Evolutionary conservation across 2,329 filamentous ascomycete genomes (phyloP), one percentile per base, ranked within the genome.

Genomic region (Hypomyces rosellus): DNA sequence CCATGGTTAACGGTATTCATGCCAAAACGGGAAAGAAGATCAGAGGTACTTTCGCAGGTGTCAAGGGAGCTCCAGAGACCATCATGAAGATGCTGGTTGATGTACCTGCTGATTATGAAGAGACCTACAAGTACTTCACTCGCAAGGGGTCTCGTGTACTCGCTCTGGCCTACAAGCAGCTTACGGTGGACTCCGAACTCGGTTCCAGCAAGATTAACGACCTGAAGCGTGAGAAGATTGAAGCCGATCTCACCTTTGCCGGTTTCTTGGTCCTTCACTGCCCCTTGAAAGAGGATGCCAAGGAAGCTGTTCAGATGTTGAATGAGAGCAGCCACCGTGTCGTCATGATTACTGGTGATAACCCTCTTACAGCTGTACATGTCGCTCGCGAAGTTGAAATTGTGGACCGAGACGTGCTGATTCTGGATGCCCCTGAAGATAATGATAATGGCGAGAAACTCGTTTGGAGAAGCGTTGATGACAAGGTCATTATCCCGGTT

Each of bases 301-400:
- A 95, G 71, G 85, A 93, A 66, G 85, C 93, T 37, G 89, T 99
- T 38, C 89, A 87, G 57, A 96, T 97, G 89, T 80, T 99, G 60
- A 99, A 96, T 65, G 93, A 99, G 74, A 97, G 92, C 70, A 97
- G 91, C 71, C 93, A 99, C 69, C 89, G 93, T 60, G 90, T 96
- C 43, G 88, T 99, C 60, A 99, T 99, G 93, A 99, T 99, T 58
- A 99, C 93, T 53, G 93, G 93, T 65, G 93, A 99, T 69, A 99
- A 99, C 67, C 92, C 93, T 12, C 78, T 99, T 47, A 99, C 93
- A 38, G 93, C 93, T 57, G 89, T 96, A 11, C 92, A 99, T 65
- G 93, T 99, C 50, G 93, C 93, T 14, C 85, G 86, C 54, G 86
- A 96, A 67, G 93, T 99, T 22, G 93, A 99, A 67, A 99, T 99